Conservation (phyloP, 805 yeast species). For the Metschnikowia colocasiae region DNA sequence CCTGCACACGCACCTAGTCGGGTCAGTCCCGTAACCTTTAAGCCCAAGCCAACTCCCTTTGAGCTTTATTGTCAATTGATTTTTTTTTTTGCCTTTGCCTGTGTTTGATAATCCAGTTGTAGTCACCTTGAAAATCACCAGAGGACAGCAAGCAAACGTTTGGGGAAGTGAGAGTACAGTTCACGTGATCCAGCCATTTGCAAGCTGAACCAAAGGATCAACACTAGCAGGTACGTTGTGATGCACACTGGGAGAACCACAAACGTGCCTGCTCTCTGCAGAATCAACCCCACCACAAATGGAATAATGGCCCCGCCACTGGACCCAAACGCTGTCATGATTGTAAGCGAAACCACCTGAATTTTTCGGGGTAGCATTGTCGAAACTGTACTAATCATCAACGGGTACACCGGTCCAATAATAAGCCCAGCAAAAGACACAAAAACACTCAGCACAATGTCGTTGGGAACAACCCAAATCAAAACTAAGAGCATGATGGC, state of each 20-base stretch:
- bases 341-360: constrained; percentile 23
- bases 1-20: no score
- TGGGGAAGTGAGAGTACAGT: not conserved
- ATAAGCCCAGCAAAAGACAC: constrained; percentile 19
- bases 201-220: constrained; percentile 16
- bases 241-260: constrained; percentile 24
- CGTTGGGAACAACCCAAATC: constrained; percentile 18
- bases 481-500: constrained; percentile 16
- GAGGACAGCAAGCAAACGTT: not conserved
- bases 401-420: constrained; percentile 24
- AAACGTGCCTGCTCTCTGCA: constrained; percentile 22
- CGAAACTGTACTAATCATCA: constrained; percentile 21
- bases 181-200: not conserved
- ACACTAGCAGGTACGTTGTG: constrained; percentile 16
- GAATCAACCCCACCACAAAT: constrained; percentile 21
- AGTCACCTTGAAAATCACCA: not conserved
- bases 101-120: no score
- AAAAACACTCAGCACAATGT: constrained; percentile 17
- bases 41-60: no score
- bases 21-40: no score
- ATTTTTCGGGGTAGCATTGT: constrained; percentile 23
- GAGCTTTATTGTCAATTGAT: no score
- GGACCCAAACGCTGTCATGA: constrained; percentile 24
- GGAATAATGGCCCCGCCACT: constrained; percentile 26
- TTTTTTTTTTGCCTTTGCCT: no score